Evolutionary conservation across 2,329 filamentous ascomycete species (phyloP), one percentile per base, ranked within the genome.

Genomic region (Talaromyces rugulosus): DNA sequence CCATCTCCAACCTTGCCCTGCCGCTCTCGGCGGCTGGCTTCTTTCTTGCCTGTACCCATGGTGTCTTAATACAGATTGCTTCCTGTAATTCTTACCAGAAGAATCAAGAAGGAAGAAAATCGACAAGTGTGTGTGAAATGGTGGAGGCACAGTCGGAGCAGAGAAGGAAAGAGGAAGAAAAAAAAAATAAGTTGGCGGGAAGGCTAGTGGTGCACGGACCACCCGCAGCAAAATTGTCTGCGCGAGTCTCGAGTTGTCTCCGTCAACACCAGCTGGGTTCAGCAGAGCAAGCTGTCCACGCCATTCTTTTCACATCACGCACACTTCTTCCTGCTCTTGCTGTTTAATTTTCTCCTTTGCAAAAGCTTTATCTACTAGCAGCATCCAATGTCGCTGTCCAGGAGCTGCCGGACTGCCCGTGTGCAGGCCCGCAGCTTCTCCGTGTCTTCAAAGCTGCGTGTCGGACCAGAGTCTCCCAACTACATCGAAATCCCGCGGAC

Each of bases 11-110:
- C 85, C 81, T 93, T 94, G 69, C 91, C 92, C 84, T 97, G 88
- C 76, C 92, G 90, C 81, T 84, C 85, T 76, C 90, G 89, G 80
- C 94, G 88, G 76, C 82, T 85, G 66, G 87, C 87, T 80, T 98
- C 94, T 79, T 97, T 97, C 84, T 98, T 98, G 71, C 87, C 89
- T 71, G 88, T 89, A 79, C 92, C 92, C 92, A 96, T 96, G 50
- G 64, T 81, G 74, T 68, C 63, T 61, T 58, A 62, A 18, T 11
- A n/a, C 18, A 52, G 50, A 4, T 61, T 66, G 60, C 62, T 67
- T 62, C 65, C 63, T 56, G 18, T 44, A 53, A 23, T 61, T 53
- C 64, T 61, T 60, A 64, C 64, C 65, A 59, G 51, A 65, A 69
- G 65, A 65, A 68, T 59, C 64, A 73, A 64, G 68, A 67, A 67